A percentile compares a stretch with the other conserved stretches of the same genome.
Conservation (phyloP, 2,329 filamentous ascomycete species). For the Cadophora gregata region DNA sequence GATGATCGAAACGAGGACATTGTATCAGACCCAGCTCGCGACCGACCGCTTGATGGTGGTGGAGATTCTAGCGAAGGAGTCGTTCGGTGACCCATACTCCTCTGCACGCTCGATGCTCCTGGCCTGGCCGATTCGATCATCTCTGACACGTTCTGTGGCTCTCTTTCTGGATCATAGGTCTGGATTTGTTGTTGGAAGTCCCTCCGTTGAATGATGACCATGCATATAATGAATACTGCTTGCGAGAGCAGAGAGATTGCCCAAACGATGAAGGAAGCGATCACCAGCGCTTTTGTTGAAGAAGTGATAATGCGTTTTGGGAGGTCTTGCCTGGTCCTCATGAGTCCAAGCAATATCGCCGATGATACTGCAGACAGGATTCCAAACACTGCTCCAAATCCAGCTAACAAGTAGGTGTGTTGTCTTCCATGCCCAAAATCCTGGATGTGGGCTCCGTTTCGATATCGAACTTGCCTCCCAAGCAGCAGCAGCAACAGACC, state of each 20-base stretch:
- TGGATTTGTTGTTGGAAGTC: conserved; percentile 40
- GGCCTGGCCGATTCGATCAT: conserved; percentile 33
- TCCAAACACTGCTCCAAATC: conserved; percentile 37
- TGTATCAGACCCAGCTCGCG: conserved; percentile 53
- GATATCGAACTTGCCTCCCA: conserved; percentile 39
- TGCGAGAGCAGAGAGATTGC: conserved; percentile 39
- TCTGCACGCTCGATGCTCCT: conserved; percentile 27
- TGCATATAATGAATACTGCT: conserved; percentile 40
- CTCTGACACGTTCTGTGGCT: conserved; percentile 32
- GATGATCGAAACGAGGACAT: conserved; percentile 56
- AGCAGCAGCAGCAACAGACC: conserved; percentile 37
- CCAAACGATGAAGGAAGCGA: conserved; percentile 41
- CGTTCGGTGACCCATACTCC: conserved; percentile 27
- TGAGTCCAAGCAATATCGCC: conserved; percentile 36
- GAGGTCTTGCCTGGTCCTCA: conserved; percentile 34
- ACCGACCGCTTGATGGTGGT: conserved; percentile 51
- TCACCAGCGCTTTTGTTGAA: conserved; percentile 33
- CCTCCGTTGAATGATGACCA: conserved; percentile 39
- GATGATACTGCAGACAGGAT: conserved; percentile 38
- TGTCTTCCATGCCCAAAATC: conserved; percentile 37
- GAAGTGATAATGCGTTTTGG: conserved; percentile 33
- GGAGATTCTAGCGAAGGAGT: conserved; percentile 35
- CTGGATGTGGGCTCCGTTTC: conserved; percentile 38
- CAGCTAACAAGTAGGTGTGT: conserved; percentile 40
- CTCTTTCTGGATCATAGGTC: conserved; percentile 34